These are phyloP conservation scores for Naganishia friedmannii DNA, from an alignment of 768 basidiomycete genomes.

Conservation along the genomic window DNA sequence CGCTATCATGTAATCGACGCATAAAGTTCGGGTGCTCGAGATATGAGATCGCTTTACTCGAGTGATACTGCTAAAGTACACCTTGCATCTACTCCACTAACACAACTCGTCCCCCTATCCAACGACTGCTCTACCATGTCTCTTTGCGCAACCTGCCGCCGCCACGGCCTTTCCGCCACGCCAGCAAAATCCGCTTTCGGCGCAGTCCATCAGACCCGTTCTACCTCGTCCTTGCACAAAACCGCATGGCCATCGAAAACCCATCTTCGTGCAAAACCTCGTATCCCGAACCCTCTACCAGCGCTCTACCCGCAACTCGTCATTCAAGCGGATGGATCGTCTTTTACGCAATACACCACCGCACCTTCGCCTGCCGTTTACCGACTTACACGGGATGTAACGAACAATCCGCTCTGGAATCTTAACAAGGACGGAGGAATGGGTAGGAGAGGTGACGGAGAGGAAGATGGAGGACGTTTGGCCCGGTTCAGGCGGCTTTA, in stretches of 20 bases:
- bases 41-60: not conserved
- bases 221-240: slow-evolving; percentile 71
- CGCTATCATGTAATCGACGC: not conserved
- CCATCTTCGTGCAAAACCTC: slow-evolving; percentile 57
- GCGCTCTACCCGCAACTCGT: slow-evolving; percentile 83
- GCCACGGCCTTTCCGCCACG: not conserved
- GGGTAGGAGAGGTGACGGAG: slow-evolving; percentile 28
- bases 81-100: not conserved
- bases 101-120: not conserved
- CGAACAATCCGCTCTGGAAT: slow-evolving; percentile 85
- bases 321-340: slow-evolving; percentile 81
- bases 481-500: slow-evolving; percentile 30
- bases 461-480: slow-evolving; percentile 32
- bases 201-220: slow-evolving; percentile 48
- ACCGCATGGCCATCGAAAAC: slow-evolving; percentile 78
- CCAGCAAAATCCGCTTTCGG: not conserved
- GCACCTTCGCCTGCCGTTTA: slow-evolving; percentile 70
- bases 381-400: slow-evolving; percentile 77
- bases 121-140: slow-evolving; percentile 8
- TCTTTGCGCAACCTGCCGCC: slow-evolving; percentile 16
- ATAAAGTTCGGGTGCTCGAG: not conserved
- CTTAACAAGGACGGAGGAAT: slow-evolving; percentile 54
- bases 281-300: slow-evolving; percentile 76
- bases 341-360: slow-evolving; percentile 82
- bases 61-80: not conserved